Base-by-base conservation (phyloP, 371 early-diverging fungal species). In the Batrachochytrium dendrobatidis region DNA sequence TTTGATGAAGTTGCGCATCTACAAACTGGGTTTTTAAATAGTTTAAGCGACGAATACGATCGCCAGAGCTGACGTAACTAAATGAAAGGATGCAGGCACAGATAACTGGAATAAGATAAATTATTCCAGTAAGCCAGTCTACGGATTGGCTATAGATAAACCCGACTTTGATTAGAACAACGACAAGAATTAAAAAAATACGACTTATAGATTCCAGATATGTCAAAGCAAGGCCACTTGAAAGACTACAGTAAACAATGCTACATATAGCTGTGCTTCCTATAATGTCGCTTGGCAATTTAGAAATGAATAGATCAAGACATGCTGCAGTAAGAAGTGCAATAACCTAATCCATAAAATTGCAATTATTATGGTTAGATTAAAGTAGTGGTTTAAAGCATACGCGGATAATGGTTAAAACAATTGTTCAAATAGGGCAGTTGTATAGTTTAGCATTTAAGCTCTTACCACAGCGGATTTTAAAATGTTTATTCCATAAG, bases 21-120 rank as follows among this genome's bases (percentile, higher is more conserved):
- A 70, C 62, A 29, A 70, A 63, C 48, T 60, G 64, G 10, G 58
- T 56, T 34, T 73, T 73, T 50, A 73, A 53, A 39, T 59, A 67
- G 29, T 70, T 67, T 5, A 65, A 53, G 12, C 65, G 44, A 20
- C 56, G 45, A 10, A 48, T 52, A 10, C 31, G 24, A 45, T 65
- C 65, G 18, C 57, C 57, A 12, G 49, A 35, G 24, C 54, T 17
- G 1, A 39, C 10, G 15, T 54, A 15, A 12, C 58, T 58, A 7
- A 34, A 28, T 0, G 54, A n/a, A 17, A 52, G 8, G 4, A 60
- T 58, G 18, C 43, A 7, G 2, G 53, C 31, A 3, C 44, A 18
- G 17, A 56, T 10, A 12, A 65, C 18, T 29, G 65, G 65, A 15
- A 60, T 12, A 4, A 25, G 29, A 32, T 65, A 65, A 0, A 65